phyloP scores from a whole-genome alignment of 805 yeast genomes.

The Kazachstania africana region DNA sequence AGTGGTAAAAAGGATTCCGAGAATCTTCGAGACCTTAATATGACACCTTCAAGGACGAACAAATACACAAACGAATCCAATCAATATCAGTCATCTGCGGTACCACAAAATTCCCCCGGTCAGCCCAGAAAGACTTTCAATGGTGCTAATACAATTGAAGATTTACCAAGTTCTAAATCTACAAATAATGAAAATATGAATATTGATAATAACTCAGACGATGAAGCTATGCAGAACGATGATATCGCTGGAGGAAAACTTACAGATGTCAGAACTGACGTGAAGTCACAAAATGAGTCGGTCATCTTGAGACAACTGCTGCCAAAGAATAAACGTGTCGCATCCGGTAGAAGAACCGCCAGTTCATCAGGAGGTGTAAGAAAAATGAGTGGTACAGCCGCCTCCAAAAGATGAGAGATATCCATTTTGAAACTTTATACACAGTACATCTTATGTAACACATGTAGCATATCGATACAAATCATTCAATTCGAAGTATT shows the following conservation, averaged over 20 bases:
- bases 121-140: slow-evolving; percentile 72
- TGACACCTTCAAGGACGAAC: slow-evolving; percentile 25
- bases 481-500: too few relatives aligned
- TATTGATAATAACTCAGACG: slow-evolving; percentile 9
- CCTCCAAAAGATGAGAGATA: too few relatives aligned
- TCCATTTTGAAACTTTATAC: too few relatives aligned
- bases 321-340: slow-evolving; percentile 22
- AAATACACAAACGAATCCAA: slow-evolving; percentile 17
- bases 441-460: too few relatives aligned
- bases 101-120: slow-evolving; percentile 90
- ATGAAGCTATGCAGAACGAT: slow-evolving; percentile 9
- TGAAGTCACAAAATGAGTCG: slow-evolving; percentile 8
- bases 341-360: slow-evolving; percentile 24
- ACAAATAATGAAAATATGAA: slow-evolving; percentile 3
- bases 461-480: too few relatives aligned
- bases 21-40: slow-evolving; percentile 11
- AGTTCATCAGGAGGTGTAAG: slow-evolving; percentile 26
- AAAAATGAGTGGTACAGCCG: slow-evolving; percentile 27
- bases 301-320: slow-evolving; percentile 19
- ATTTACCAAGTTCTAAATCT: slow-evolving; percentile 14
- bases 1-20: slow-evolving; percentile 22
- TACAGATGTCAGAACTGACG: slow-evolving; percentile 4
- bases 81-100: slow-evolving; percentile 28
- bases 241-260: slow-evolving; percentile 21
- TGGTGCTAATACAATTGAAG: slow-evolving; percentile 26